A percentile compares a stretch with the other conserved stretches of the same genome.
Conservation (phyloP, 352 stramenopile species). For the Plasmopara halstedii region DNA sequence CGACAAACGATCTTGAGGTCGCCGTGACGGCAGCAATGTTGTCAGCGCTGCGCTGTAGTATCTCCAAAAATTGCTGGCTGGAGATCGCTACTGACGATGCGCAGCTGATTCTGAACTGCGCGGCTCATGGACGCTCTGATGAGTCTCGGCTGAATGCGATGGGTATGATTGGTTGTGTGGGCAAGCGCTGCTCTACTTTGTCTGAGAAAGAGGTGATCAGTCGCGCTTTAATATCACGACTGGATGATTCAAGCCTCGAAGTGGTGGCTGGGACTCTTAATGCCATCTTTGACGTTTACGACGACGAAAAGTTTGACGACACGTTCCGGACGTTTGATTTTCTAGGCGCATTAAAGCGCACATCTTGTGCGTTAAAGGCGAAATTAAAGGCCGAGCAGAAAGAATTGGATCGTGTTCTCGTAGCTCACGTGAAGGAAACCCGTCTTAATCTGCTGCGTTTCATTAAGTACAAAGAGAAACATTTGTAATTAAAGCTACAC, state of each 20-base stretch:
- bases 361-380: conserved; percentile 44
- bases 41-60: conserved; percentile 57
- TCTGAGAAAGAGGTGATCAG: conserved; percentile 71
- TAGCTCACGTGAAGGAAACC: conserved; percentile 82
- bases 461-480: conserved; percentile 90
- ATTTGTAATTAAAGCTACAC: conserved; percentile 48
- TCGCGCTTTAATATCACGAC: conserved; percentile 40
- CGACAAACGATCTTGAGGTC: conserved; percentile 56
- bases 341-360: conserved; percentile 53
- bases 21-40: conserved; percentile 67
- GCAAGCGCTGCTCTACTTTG: conserved; percentile 52
- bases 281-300: conserved; percentile 82
- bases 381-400: conserved; percentile 78
- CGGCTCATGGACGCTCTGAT: conserved; percentile 48
- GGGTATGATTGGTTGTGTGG: conserved; percentile 69
- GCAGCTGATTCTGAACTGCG: conserved; percentile 56
- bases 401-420: conserved; percentile 65
- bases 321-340: conserved; percentile 63
- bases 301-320: conserved; percentile 71
- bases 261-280: conserved; percentile 82
- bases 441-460: conserved; percentile 82
- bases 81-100: conserved; percentile 51
- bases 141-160: conserved; percentile 73
- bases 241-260: conserved; percentile 67
- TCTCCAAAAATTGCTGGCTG: conserved; percentile 41